phyloP scores from a whole-genome alignment of 225 moss, liverwort and hornwort species.

The Antitrichia curtipendula region DNA sequence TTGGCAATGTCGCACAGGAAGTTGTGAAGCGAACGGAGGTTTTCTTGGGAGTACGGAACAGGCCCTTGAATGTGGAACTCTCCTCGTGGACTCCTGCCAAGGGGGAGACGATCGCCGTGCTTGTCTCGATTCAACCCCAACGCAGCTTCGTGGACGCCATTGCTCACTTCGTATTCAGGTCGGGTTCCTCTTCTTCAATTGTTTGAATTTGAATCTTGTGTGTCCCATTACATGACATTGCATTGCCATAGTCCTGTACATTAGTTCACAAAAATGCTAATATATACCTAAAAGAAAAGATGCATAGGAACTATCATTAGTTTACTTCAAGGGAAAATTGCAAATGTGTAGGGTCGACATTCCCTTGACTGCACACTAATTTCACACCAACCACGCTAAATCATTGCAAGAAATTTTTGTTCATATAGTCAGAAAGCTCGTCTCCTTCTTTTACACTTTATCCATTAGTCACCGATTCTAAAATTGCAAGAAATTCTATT shows the following conservation, averaged over 20 bases:
- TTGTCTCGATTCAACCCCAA: conserved; percentile 26
- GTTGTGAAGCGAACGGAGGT: background rate
- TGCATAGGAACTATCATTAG: background rate
- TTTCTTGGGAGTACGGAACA: conserved; percentile 12
- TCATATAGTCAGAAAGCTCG: background rate
- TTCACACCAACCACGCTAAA: background rate
- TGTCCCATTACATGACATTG: background rate
- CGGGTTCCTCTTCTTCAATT: background rate
- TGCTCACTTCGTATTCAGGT: conserved; percentile 16
- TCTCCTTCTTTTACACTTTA: background rate
- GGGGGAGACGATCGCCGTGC: conserved; percentile 55
- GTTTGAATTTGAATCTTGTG: background rate
- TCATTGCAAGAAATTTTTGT: background rate
- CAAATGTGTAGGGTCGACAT: background rate
- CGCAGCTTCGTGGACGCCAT: conserved; percentile 4
- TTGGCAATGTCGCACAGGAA: background rate
- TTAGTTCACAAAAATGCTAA: background rate
- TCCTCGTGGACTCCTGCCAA: conserved; percentile 44
- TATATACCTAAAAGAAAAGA: background rate
- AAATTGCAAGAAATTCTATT: background rate
- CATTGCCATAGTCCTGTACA: background rate
- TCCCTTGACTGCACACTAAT: background rate
- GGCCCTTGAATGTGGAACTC: conserved; percentile 22
- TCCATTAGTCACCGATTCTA: background rate
- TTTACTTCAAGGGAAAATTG: background rate